phyloP scores from a whole-genome alignment of 2,329 filamentous ascomycete species.

The Talaromyces albobiverticillius region DNA sequence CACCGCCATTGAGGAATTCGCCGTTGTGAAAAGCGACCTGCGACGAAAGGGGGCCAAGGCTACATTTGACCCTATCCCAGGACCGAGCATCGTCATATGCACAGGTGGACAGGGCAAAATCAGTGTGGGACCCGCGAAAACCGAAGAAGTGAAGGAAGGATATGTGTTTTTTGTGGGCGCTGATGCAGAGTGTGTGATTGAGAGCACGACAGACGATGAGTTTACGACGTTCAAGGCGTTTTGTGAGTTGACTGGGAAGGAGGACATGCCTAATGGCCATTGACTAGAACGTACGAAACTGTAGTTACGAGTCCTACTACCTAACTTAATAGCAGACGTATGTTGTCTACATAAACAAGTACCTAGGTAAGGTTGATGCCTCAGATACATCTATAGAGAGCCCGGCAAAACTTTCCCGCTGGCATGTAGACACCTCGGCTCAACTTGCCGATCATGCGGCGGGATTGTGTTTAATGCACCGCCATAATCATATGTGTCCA shows the following conservation, averaged over 20 bases:
- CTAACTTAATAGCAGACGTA: no score
- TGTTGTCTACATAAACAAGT: no score
- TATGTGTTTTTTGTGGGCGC: conserved; percentile 84
- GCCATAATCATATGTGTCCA: background rate
- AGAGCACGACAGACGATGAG: conserved; percentile 60
- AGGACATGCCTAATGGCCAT: conserved; percentile 35
- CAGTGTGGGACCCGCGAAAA: conserved; percentile 72
- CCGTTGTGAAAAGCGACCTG: conserved; percentile 77
- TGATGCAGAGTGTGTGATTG: conserved; percentile 76
- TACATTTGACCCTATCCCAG: conserved; percentile 81
- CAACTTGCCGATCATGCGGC: background rate
- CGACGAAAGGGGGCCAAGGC: conserved; percentile 70
- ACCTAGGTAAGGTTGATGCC: no score
- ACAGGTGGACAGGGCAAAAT: conserved; percentile 81
- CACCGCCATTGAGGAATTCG: conserved; percentile 86
- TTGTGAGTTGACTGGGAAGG: conserved; percentile 69
- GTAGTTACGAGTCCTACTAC: no score
- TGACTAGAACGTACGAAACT: no score
- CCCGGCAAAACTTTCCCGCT: conserved; percentile 7
- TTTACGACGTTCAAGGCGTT: conserved; percentile 93
- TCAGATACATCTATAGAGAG: background rate
- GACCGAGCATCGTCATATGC: conserved; percentile 90
- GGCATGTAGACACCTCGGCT: background rate
- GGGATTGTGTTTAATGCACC: background rate
- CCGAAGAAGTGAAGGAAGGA: conserved; percentile 68